Evolutionary conservation across 2,329 filamentous ascomycete species (phyloP), one percentile per base, ranked within the genome.

Genomic region (Exophiala mesophila): DNA sequence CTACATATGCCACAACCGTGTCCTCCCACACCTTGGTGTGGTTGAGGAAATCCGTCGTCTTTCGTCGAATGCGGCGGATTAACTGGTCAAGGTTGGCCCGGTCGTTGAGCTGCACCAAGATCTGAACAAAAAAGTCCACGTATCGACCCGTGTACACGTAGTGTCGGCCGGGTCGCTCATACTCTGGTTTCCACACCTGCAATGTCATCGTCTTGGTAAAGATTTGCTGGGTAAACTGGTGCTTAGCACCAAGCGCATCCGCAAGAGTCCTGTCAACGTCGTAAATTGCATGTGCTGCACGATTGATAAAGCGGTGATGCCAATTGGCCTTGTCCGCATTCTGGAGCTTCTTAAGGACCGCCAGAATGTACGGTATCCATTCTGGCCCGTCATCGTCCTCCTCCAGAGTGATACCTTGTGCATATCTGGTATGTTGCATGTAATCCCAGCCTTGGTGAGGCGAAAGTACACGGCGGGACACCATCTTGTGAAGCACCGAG

Each of bases 131-230:
- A 58, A 92, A 92, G 13, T 81, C 80, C 1, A 88, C 83, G 57
- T 96, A 96, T 50, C 85, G 82, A 36, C 86, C 81, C 0, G 88
- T 95, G 61, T 92, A 96, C 26, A 95, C 88, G 57, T 94, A 92
- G 61, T 96, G 89, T 13, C 89, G 78, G 0, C 89, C 89, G 0
- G 88, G 73, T 16, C 82, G 72, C 61, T 96, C 89, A 34, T 85
- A 81, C 53, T 95, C 89, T 26, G 89, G 92, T 55, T 89, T 90
- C 89, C 89, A 96, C 3, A 96, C 88, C 58, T 94, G 90, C 62
- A 95, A 82, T 1, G 85, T 83, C 83, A 94, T 94, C 0, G 88
- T 94, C 67, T 95, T 95, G 28, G 89, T 94, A 54, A 95, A 90
- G 40, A 95, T 83, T 30, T 94, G 84, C 39, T 79, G 75, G 36